These are phyloP conservation scores for Suhomyces vadensis DNA, from an alignment of 805 yeast genomes.

Conservation along the genomic window DNA sequence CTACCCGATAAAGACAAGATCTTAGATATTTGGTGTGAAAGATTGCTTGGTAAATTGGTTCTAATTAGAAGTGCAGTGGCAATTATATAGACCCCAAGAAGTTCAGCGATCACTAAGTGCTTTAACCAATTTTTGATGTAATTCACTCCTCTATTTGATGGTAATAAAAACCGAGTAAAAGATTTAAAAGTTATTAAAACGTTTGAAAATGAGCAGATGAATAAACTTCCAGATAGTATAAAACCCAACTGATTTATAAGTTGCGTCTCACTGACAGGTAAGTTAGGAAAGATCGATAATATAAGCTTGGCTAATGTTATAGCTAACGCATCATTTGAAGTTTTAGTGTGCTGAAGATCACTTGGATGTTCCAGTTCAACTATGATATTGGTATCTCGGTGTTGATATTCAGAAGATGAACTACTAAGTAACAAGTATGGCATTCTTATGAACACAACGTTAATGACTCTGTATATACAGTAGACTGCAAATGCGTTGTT, in stretches of 20 bases:
- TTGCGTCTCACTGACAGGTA: constrained; percentile 38
- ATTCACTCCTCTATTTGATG: constrained; percentile 14
- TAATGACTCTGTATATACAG: constrained; percentile 49
- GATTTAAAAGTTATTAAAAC: constrained; percentile 63
- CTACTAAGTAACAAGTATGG: constrained; percentile 29
- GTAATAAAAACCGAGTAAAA: constrained; percentile 32
- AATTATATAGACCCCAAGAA: constrained; percentile 51
- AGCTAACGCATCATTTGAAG: constrained; percentile 48
- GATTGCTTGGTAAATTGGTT: constrained; percentile 47
- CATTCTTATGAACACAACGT: constrained; percentile 42
- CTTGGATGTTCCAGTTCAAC: constrained; percentile 3
- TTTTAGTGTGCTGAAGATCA: constrained; percentile 8
- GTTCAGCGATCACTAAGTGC: constrained; percentile 43
- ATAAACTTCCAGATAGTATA: constrained; percentile 57
- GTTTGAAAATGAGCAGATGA: constrained; percentile 63
- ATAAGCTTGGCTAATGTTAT: constrained; percentile 47
- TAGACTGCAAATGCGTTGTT: constrained; percentile 42
- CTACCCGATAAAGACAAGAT: constrained; percentile 39
- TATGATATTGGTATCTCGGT: constrained; percentile 10
- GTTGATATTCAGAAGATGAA: constrained; percentile 7
- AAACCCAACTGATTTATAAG: constrained; percentile 50
- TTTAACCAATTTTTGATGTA: constrained; percentile 33
- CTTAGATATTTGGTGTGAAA: constrained; percentile 42
- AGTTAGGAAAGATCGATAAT: constrained; percentile 21
- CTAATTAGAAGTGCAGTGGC: constrained; percentile 53